These are phyloP conservation scores for Abelmoschus esculentus DNA, from an alignment of 345 rosid genomes.

Conservation along the genomic window DNA sequence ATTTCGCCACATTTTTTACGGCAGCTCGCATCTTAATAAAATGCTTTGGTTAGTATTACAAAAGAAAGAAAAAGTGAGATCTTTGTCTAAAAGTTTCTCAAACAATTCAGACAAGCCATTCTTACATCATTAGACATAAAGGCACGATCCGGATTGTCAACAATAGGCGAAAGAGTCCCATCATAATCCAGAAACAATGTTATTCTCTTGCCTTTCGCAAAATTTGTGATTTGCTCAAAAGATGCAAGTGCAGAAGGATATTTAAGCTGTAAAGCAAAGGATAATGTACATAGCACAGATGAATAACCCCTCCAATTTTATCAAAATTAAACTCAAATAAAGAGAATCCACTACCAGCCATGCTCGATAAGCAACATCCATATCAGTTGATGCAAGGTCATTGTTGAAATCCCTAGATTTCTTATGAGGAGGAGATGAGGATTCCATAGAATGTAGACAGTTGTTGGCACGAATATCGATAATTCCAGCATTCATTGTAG, in stretches of 20 bases:
- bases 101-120: conserved; percentile 7
- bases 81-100: neutral
- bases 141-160: conserved; percentile 79
- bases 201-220: conserved; percentile 71
- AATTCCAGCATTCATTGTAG: conserved; percentile 61
- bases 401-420: neutral
- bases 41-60: neutral
- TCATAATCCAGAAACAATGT: conserved; percentile 90
- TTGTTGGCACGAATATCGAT: conserved; percentile 57
- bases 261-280: conserved; percentile 47
- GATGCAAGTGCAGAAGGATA: conserved; percentile 78
- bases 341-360: conserved; percentile 53
- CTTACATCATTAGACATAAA: conserved; percentile 73
- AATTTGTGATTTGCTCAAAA: conserved; percentile 61
- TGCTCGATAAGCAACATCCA: conserved; percentile 43
- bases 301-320: neutral
- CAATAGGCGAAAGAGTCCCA: conserved; percentile 94
- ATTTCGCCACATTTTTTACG: conserved; percentile 58
- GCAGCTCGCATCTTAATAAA: conserved; percentile 68
- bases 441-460: conserved; percentile 81
- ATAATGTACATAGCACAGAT: neutral
- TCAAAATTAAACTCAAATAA: neutral
- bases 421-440: conserved; percentile 63
- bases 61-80: neutral
- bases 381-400: conserved; percentile 33